These are phyloP conservation scores for Ophiostoma triangulosporum DNA, from an alignment of 2,329 filamentous ascomycete species.

Conservation along the genomic window DNA sequence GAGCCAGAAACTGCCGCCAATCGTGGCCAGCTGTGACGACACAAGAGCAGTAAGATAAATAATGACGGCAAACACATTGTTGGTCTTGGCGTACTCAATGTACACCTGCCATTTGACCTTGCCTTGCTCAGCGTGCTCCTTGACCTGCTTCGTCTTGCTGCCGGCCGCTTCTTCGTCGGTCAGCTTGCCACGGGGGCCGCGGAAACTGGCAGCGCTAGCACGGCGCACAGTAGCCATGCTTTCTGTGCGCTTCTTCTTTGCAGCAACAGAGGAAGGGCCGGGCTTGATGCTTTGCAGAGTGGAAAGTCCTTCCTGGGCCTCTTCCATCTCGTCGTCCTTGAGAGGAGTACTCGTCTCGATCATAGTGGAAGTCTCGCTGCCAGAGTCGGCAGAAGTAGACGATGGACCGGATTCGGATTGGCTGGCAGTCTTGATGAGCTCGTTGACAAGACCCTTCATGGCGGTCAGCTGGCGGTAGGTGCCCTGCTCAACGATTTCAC, in stretches of 20 bases:
- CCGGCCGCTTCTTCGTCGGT: constrained; percentile 68
- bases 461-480: constrained; percentile 85
- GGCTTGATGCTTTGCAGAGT: constrained; percentile 63
- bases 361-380: constrained; percentile 44
- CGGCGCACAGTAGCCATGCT: constrained; percentile 75
- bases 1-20: constrained; percentile 82
- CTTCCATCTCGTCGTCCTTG: constrained; percentile 56
- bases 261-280: constrained; percentile 22
- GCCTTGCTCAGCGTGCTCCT: constrained; percentile 84
- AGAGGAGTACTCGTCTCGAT: constrained; percentile 42
- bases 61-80: constrained; percentile 70
- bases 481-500: constrained; percentile 71
- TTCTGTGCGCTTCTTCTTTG: constrained; percentile 41
- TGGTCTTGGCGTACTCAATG: constrained; percentile 84
- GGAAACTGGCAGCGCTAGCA: constrained; percentile 84
- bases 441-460: constrained; percentile 82
- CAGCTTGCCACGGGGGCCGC: constrained; percentile 69
- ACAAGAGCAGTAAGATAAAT: constrained; percentile 69
- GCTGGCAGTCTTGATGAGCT: constrained; percentile 65
- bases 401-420: constrained; percentile 36
- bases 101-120: constrained; percentile 99
- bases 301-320: constrained; percentile 64
- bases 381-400: constrained; percentile 19
- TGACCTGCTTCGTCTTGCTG: constrained; percentile 68
- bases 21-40: constrained; percentile 66